Conservation (phyloP, 1,139 yeast genomes). For the Yamadazyma pseudoaaseri region DNA sequence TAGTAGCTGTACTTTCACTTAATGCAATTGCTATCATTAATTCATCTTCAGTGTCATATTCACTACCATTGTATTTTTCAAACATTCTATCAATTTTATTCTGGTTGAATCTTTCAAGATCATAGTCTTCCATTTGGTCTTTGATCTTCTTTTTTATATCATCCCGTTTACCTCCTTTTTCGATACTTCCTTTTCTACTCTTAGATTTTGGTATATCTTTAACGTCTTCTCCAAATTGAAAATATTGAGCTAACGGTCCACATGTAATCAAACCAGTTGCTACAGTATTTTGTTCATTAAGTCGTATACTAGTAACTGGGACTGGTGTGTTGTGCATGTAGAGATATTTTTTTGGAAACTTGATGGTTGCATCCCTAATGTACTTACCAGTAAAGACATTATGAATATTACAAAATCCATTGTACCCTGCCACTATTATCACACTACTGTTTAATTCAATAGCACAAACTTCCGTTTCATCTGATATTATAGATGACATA, state of each 20-base stretch:
- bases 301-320: slow-evolving; percentile 42
- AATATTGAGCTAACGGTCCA: slow-evolving; percentile 60
- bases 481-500: slow-evolving; percentile 16
- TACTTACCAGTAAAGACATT: slow-evolving; percentile 62
- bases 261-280: slow-evolving; percentile 55
- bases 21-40: slow-evolving; percentile 53
- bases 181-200: slow-evolving; percentile 21
- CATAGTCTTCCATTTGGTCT: slow-evolving; percentile 40
- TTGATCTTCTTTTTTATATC: slow-evolving; percentile 23
- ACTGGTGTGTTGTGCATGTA: slow-evolving; percentile 23
- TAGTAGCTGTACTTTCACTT: slow-evolving; percentile 34
- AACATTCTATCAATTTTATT: slow-evolving; percentile 25
- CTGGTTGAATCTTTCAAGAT: slow-evolving; percentile 21
- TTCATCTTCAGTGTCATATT: slow-evolving; percentile 41
- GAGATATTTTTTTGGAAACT: slow-evolving; percentile 42
- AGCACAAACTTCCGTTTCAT: slow-evolving; percentile 20
- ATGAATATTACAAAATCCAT: slow-evolving; percentile 61
- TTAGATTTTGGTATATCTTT: slow-evolving; percentile 9
- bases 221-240: slow-evolving; percentile 52
- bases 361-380: slow-evolving; percentile 46
- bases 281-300: slow-evolving; percentile 37
- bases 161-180: slow-evolving; percentile 12
- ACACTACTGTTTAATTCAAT: slow-evolving; percentile 44
- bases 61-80: slow-evolving; percentile 46
- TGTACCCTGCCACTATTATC: slow-evolving; percentile 58